phyloP scores from a whole-genome alignment of 768 basidiomycete species.

The Naematelia aurantialba region DNA sequence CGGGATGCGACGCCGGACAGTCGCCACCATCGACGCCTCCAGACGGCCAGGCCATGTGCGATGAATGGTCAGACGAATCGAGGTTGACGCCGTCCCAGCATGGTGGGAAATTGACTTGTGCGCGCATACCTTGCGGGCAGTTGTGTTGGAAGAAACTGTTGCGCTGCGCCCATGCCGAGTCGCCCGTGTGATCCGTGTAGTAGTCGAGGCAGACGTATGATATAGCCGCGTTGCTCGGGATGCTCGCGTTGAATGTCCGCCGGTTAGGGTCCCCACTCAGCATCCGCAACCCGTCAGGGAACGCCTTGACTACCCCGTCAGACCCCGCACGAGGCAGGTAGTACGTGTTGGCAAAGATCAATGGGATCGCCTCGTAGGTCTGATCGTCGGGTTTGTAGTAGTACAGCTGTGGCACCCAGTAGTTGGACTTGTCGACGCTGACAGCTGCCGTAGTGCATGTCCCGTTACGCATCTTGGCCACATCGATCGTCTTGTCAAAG shows the following conservation, averaged over 20 bases:
- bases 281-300: slow-evolving; percentile 52
- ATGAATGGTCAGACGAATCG: slow-evolving; percentile 48
- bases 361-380: slow-evolving; percentile 43
- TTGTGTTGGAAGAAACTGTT: slow-evolving; percentile 50
- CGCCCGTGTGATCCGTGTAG: slow-evolving; percentile 20
- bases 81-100: slow-evolving; percentile 52
- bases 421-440: slow-evolving; percentile 50
- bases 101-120: slow-evolving; percentile 51
- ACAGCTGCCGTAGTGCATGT: slow-evolving; percentile 50
- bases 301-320: slow-evolving; percentile 47
- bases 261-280: slow-evolving; percentile 49
- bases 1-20: slow-evolving; percentile 48
- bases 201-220: slow-evolving; percentile 50
- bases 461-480: slow-evolving; percentile 11
- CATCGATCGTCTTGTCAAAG: slow-evolving; percentile 38
- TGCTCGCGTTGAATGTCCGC: slow-evolving; percentile 40
- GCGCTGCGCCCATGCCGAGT: slow-evolving; percentile 45
- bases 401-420: slow-evolving; percentile 51
- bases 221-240: slow-evolving; percentile 46
- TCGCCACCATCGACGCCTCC: slow-evolving; percentile 46
- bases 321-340: slow-evolving; percentile 47
- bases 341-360: slow-evolving; percentile 45
- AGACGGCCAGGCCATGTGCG: slow-evolving; percentile 51
- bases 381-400: slow-evolving; percentile 46
- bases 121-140: slow-evolving; percentile 50